Percentiles rank a stretch among this genome's conserved stretches.
phyloP scores from a whole-genome alignment of 139 green algal genomes.

The Chlamydomonas sphaeroides region DNA sequence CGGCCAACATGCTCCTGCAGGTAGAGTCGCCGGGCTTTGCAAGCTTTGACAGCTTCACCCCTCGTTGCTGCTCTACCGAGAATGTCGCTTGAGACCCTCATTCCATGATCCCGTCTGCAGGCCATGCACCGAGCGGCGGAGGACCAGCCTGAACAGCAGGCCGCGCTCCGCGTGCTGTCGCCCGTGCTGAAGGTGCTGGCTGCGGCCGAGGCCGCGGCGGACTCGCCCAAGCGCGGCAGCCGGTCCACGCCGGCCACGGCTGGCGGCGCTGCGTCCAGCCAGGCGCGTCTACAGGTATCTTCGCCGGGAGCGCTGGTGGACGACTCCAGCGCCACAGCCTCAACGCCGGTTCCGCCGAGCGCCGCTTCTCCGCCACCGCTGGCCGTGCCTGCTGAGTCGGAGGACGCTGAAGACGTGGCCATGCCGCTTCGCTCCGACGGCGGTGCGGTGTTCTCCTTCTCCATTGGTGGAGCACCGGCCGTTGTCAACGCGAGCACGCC shows the following conservation, averaged over 20 bases:
- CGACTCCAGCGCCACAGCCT: neutral
- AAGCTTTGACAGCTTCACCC: too few relatives aligned
- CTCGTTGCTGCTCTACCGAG: too few relatives aligned
- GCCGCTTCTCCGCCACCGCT: neutral
- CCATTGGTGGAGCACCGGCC: neutral
- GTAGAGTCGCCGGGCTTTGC: too few relatives aligned
- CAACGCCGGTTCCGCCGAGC: too few relatives aligned
- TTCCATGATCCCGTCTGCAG: too few relatives aligned
- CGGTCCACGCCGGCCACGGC: neutral
- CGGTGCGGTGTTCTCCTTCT: neutral
- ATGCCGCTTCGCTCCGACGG: neutral
- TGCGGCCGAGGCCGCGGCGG: too few relatives aligned
- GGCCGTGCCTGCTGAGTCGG: too few relatives aligned
- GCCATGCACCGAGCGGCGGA: constrained; percentile 24
- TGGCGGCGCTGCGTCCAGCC: neutral
- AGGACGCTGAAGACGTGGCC: neutral
- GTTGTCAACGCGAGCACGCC: neutral
- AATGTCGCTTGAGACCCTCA: too few relatives aligned
- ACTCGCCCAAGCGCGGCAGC: too few relatives aligned
- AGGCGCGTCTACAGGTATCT: neutral
- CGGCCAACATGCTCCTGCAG: constrained; percentile 16
- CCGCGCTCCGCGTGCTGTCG: neutral
- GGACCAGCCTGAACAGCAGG: constrained; percentile 24
- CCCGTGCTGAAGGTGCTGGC: constrained; percentile 21
- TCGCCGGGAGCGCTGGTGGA: neutral